Conservation (phyloP, 306 rosid genomes). For the Dryas octopetala region DNA sequence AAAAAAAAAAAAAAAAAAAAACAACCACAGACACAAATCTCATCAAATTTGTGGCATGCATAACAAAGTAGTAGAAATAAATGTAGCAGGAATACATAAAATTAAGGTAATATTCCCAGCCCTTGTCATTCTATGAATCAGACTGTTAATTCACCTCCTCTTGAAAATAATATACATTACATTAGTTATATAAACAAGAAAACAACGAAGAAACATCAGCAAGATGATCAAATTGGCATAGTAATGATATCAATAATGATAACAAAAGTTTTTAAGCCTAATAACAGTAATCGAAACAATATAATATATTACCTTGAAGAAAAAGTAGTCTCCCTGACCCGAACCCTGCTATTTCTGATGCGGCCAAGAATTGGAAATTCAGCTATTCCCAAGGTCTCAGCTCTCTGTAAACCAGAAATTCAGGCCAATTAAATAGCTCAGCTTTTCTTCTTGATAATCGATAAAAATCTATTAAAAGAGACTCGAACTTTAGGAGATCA, state of each 20-base stretch:
- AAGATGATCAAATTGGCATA: not conserved
- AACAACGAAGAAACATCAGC: not conserved
- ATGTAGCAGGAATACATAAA: not conserved
- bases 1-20: too few species aligned
- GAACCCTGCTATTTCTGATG: conserved; percentile 79
- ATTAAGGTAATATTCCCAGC: not conserved
- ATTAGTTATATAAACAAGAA: not conserved
- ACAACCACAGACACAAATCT: not conserved
- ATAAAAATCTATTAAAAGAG: not conserved
- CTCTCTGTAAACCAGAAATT: conserved; percentile 61
- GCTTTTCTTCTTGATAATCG: not conserved
- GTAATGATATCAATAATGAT: not conserved
- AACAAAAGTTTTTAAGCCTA: not conserved
- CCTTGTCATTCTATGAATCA: not conserved
- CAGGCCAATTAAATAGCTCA: conserved; percentile 18
- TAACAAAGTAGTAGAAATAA: not conserved
- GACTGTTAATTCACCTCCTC: not conserved
- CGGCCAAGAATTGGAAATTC: conserved; percentile 95
- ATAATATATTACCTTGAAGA: conserved; percentile 71
- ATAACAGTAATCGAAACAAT: not conserved
- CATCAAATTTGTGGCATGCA: not conserved
- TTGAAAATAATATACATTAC: not conserved
- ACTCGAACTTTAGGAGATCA: too few species aligned
- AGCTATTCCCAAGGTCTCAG: conserved; percentile 65
- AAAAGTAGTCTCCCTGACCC: conserved; percentile 90